Conservation (phyloP, 2,329 filamentous ascomycete genomes). For the Scedosporium apiospermum region DNA sequence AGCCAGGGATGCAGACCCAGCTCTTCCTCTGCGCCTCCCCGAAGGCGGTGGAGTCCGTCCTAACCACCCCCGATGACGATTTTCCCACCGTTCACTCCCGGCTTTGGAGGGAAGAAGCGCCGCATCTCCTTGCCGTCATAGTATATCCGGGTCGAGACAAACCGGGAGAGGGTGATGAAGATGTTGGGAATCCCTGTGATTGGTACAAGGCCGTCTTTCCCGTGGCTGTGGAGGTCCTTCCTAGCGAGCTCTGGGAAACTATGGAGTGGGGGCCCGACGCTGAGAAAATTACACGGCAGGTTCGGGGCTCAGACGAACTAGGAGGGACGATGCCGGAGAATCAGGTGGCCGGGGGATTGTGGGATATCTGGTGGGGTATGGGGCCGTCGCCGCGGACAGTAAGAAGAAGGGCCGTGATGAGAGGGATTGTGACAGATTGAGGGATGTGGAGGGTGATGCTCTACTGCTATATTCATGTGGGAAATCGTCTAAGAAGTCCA, state of each 20-base stretch:
- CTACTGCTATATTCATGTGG: too few species aligned
- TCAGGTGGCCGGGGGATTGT: neutral
- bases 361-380: constrained; percentile 7
- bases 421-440: neutral
- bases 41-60: constrained; percentile 9
- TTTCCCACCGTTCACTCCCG: constrained; percentile 6
- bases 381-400: constrained; percentile 4
- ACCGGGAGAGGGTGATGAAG: constrained; percentile 9
- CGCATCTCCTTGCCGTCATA: constrained; percentile 11
- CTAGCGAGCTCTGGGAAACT: constrained; percentile 10
- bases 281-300: constrained; percentile 7
- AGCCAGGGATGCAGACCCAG: neutral
- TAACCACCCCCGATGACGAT: constrained; percentile 3
- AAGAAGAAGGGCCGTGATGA: constrained; percentile 10
- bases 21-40: constrained; percentile 13
- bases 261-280: constrained; percentile 3
- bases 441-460: too few species aligned
- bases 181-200: constrained; percentile 4
- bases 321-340: constrained; percentile 7
- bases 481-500: too few species aligned
- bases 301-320: constrained; percentile 8
- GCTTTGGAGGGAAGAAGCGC: constrained; percentile 9
- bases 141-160: constrained; percentile 8
- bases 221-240: constrained; percentile 12
- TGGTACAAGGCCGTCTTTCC: constrained; percentile 14